These are phyloP conservation scores for Termitomyces sp. DNA, from an alignment of 768 basidiomycete genomes.

Conservation along the genomic window DNA sequence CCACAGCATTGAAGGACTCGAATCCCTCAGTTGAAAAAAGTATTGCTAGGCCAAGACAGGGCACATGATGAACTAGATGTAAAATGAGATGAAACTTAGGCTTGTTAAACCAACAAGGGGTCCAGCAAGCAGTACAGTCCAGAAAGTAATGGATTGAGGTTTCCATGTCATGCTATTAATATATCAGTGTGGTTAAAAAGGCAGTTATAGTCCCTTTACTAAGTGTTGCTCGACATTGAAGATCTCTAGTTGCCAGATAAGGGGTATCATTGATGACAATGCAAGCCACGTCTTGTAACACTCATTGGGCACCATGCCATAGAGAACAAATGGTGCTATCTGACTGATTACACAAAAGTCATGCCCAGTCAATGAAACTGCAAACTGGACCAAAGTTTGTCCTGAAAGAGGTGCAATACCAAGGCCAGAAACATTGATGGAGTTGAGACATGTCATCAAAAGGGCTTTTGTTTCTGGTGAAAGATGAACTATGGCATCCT, in stretches of 20 bases:
- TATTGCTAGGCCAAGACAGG: constrained; percentile 29
- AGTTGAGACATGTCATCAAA: constrained; percentile 19
- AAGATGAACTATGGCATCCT: constrained; percentile 26
- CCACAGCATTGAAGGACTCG: constrained; percentile 22
- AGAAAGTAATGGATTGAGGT: constrained; percentile 25
- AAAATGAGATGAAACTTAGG: constrained; percentile 34
- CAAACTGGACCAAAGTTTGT: constrained; percentile 29
- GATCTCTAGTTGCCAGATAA: constrained; percentile 34
- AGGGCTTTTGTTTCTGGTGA: constrained; percentile 21
- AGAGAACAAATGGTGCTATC: constrained; percentile 28
- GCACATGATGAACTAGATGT: constrained; percentile 26
- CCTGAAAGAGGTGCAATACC: constrained; percentile 23
- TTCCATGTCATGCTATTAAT: no score
- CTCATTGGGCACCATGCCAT: constrained; percentile 24
- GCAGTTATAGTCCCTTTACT: constrained; percentile 10
- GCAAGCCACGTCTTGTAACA: constrained; percentile 25
- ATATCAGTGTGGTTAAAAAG: no score
- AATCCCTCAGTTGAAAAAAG: constrained; percentile 29
- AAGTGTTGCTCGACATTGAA: constrained; percentile 19
- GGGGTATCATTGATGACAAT: constrained; percentile 19
- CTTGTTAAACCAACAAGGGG: constrained; percentile 29
- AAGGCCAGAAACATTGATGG: no score
- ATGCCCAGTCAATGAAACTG: constrained; percentile 28
- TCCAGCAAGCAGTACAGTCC: constrained; percentile 17
- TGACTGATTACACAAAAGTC: constrained; percentile 27